Conservation (phyloP, 768 basidiomycete species). For the Trametes maxima region DNA sequence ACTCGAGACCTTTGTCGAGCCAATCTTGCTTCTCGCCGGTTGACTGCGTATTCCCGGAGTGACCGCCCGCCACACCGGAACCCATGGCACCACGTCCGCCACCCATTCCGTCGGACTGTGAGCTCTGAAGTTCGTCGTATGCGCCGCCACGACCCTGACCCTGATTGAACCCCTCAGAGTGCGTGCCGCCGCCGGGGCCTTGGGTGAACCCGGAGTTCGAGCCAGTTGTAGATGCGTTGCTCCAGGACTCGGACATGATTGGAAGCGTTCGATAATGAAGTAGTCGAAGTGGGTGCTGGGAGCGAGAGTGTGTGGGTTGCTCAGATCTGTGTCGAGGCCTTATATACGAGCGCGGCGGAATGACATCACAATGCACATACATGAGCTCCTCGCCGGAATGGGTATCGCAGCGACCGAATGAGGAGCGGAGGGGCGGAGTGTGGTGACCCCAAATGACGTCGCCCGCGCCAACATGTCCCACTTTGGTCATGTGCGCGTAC, state of each 20-base stretch:
- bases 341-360: no score
- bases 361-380: no score
- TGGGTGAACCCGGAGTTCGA: slow-evolving; percentile 19
- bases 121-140: slow-evolving; percentile 27
- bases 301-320: no score
- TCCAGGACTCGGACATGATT: slow-evolving; percentile 17
- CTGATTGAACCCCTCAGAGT: slow-evolving; percentile 26
- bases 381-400: no score
- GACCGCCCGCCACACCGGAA: slow-evolving; percentile 32
- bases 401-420: no score
- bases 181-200: slow-evolving; percentile 19
- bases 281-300: no score
- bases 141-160: slow-evolving; percentile 22
- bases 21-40: slow-evolving; percentile 30
- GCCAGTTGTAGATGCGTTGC: slow-evolving; percentile 16
- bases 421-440: no score
- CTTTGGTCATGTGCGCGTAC: no score
- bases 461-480: no score
- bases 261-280: not conserved
- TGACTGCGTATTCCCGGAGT: slow-evolving; percentile 19
- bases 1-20: slow-evolving; percentile 33
- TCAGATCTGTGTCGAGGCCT: no score
- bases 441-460: no score
- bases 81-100: slow-evolving; percentile 31
- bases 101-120: slow-evolving; percentile 26